A percentile compares a stretch with the other conserved stretches of the same genome.
Conservation (phyloP, 192 early-diverging fungal species). For the Coemansia sp. region DNA sequence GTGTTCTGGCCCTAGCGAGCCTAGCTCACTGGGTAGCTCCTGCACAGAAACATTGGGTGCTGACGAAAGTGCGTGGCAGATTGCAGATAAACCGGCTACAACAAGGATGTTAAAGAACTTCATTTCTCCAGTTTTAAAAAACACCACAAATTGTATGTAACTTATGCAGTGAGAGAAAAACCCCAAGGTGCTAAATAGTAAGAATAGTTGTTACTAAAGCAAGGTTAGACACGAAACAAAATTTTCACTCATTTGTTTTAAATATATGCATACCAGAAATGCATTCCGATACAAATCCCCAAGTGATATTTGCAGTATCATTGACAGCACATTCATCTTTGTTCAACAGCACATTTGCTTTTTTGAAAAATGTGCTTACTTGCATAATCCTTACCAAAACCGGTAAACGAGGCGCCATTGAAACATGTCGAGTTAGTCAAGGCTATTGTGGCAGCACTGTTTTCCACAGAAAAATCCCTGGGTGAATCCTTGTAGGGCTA, state of each 20-base stretch:
- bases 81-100: neutral
- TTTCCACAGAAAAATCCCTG: no score
- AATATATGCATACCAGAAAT: neutral
- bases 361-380: no score
- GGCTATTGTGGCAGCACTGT: no score
- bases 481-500: no score
- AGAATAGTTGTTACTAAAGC: neutral
- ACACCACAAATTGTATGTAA: neutral
- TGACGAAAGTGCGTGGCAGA: conserved; percentile 3
- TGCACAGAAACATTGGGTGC: neutral
- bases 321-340: no score
- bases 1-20: neutral
- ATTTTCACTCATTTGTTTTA: neutral
- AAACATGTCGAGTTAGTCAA: no score
- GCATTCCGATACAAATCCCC: neutral
- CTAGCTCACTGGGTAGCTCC: neutral
- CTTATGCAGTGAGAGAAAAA: no score
- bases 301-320: no score
- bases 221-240: neutral
- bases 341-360: no score
- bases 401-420: no score
- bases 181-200: no score
- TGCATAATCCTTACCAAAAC: no score
- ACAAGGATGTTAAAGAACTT: neutral
- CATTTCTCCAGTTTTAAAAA: neutral